Evolutionary conservation across 805 yeast genomes (phyloP).

Genomic region (Brettanomyces bruxellensis): DNA sequence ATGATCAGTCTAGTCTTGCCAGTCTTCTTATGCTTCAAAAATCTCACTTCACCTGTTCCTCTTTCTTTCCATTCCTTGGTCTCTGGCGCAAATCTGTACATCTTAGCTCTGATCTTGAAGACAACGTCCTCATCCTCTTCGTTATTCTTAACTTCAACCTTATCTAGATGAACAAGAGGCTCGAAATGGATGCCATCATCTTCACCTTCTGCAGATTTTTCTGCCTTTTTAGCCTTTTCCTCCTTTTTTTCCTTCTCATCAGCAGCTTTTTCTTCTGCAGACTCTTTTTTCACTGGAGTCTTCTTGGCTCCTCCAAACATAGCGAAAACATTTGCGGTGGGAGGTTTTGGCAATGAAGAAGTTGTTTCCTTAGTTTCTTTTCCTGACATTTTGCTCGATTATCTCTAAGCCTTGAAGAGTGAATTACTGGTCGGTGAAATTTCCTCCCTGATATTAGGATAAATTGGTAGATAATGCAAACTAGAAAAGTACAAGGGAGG

Average conservation of each 20-base stretch:
- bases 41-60: constrained; percentile 97
- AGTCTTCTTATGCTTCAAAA: constrained; percentile 78
- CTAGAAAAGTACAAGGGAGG: neutral
- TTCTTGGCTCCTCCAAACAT: constrained; percentile 88
- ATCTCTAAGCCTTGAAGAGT: neutral
- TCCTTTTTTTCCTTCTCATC: constrained; percentile 26
- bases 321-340: constrained; percentile 78
- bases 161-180: constrained; percentile 90
- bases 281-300: constrained; percentile 26
- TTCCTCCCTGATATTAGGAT: neutral
- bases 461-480: neutral
- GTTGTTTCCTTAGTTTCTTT: constrained; percentile 1
- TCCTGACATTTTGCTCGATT: constrained; percentile 5
- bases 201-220: constrained; percentile 45
- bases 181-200: constrained; percentile 88
- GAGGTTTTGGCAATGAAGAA: constrained; percentile 39
- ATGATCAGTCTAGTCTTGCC: constrained; percentile 83
- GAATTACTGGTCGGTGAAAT: neutral
- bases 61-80: constrained; percentile 97
- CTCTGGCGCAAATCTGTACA: constrained; percentile 78
- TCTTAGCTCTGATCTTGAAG: constrained; percentile 86
- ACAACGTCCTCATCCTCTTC: constrained; percentile 83
- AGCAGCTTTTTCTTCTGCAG: constrained; percentile 1
- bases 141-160: constrained; percentile 92
- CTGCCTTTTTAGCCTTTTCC: constrained; percentile 26